Conservation (phyloP, 108 stramenopile genomes). For the Cyclotella cryptica region DNA sequence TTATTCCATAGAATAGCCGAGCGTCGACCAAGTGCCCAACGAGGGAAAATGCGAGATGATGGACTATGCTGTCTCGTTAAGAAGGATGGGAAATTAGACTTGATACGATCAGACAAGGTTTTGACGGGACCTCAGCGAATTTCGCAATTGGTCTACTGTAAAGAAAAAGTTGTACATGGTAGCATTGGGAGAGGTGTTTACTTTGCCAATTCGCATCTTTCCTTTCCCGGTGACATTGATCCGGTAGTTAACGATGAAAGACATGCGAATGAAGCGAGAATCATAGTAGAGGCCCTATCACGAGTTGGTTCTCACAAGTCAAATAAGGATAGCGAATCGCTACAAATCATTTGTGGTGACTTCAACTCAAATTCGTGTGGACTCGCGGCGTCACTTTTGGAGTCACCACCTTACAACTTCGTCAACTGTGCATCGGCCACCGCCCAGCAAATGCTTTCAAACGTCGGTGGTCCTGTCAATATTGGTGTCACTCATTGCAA, state of each 20-base stretch:
- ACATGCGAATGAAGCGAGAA: constrained; percentile 39
- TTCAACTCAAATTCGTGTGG: constrained; percentile 56
- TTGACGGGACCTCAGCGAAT: constrained; percentile 51
- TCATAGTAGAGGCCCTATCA: constrained; percentile 40
- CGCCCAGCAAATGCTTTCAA: constrained; percentile 39
- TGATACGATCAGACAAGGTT: constrained; percentile 30
- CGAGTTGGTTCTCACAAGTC: constrained; percentile 5
- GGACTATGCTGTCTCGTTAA: constrained; percentile 49
- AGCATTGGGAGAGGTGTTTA: constrained; percentile 23
- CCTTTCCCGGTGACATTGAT: constrained; percentile 42
- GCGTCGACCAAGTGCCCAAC: constrained; percentile 32
- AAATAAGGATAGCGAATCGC: constrained; percentile 7
- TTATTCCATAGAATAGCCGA: constrained; percentile 45
- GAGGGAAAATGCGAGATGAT: constrained; percentile 39
- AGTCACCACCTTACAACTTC: constrained; percentile 37
- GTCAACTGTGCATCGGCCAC: constrained; percentile 54
- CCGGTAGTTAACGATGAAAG: constrained; percentile 29
- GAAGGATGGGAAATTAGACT: constrained; percentile 35
- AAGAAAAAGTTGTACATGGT: constrained; percentile 18
- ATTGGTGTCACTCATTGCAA: constrained; percentile 53
- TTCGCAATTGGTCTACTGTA: constrained; percentile 48
- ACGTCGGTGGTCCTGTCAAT: constrained; percentile 44
- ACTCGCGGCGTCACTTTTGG: constrained; percentile 36
- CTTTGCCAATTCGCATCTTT: constrained; percentile 50
- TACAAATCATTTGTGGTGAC: constrained; percentile 50